Conservation (phyloP, 2,329 filamentous ascomycete species). For the Claviceps sp. region DNA sequence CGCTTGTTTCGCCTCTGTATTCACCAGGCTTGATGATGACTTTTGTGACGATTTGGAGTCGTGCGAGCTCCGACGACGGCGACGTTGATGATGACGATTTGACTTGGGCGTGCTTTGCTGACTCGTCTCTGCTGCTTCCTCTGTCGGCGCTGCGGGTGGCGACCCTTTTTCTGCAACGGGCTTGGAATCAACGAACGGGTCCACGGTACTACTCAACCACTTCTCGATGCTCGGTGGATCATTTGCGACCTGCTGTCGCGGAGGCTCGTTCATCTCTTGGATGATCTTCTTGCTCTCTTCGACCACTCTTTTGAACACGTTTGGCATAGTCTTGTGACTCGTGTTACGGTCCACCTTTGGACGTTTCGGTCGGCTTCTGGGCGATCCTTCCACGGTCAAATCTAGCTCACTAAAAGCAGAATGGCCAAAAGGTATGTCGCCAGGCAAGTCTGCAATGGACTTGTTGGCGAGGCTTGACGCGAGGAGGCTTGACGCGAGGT, state of each 20-base stretch:
- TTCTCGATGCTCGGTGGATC: conserved; percentile 52
- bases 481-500: conserved; percentile 8
- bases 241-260: conserved; percentile 34
- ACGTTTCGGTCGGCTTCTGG: conserved; percentile 26
- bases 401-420: conserved; percentile 56
- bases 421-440: conserved; percentile 49
- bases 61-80: conserved; percentile 1
- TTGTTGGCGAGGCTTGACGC: conserved; percentile 30
- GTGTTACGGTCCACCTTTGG: conserved; percentile 38
- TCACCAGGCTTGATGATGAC: not conserved
- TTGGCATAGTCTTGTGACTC: conserved; percentile 48
- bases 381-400: conserved; percentile 34
- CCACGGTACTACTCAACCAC: conserved; percentile 49
- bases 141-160: not conserved
- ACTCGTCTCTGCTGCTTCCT: conserved; percentile 1
- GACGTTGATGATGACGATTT: not conserved
- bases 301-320: conserved; percentile 51
- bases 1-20: conserved; percentile 6
- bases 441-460: conserved; percentile 39
- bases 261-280: conserved; percentile 44
- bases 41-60: not conserved
- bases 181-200: conserved; percentile 43
- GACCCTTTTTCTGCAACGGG: not conserved
- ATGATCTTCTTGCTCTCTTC: conserved; percentile 53
- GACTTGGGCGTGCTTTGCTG: not conserved